phyloP scores from a whole-genome alignment of 352 stramenopile species.

The Pythium chondricola region DNA sequence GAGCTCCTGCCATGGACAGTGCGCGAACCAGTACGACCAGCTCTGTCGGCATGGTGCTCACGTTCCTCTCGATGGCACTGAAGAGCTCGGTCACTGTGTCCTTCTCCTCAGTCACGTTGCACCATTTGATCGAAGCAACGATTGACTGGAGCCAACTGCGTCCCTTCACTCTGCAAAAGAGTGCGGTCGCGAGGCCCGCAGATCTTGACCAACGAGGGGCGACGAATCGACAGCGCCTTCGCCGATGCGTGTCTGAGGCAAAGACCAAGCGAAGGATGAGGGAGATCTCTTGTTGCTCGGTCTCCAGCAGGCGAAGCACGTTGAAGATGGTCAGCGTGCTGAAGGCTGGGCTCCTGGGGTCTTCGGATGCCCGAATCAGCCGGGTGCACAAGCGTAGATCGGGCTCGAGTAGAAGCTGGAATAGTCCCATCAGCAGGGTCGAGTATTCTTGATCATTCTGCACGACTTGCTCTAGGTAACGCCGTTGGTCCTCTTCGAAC shows the following conservation, averaged over 20 bases:
- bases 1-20: no score
- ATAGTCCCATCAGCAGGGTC: conserved; percentile 38
- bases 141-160: neutral
- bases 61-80: neutral
- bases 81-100: neutral
- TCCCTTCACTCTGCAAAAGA: neutral
- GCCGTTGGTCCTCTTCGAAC: conserved; percentile 30
- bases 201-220: conserved; percentile 3
- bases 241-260: conserved; percentile 21
- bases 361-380: conserved; percentile 16
- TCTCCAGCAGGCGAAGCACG: conserved; percentile 43
- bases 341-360: no score
- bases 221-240: conserved; percentile 18
- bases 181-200: neutral
- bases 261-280: conserved; percentile 38
- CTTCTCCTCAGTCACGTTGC: neutral
- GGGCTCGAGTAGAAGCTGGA: conserved; percentile 37
- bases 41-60: conserved; percentile 27
- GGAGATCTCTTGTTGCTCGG: conserved; percentile 32
- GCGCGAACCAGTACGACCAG: conserved; percentile 50
- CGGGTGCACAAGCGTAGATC: conserved; percentile 2
- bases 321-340: no score
- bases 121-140: neutral
- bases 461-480: conserved; percentile 40
- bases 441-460: conserved; percentile 78